These are phyloP conservation scores for Wickerhamiella cacticola DNA, from an alignment of 805 yeast species.

Conservation along the genomic window DNA sequence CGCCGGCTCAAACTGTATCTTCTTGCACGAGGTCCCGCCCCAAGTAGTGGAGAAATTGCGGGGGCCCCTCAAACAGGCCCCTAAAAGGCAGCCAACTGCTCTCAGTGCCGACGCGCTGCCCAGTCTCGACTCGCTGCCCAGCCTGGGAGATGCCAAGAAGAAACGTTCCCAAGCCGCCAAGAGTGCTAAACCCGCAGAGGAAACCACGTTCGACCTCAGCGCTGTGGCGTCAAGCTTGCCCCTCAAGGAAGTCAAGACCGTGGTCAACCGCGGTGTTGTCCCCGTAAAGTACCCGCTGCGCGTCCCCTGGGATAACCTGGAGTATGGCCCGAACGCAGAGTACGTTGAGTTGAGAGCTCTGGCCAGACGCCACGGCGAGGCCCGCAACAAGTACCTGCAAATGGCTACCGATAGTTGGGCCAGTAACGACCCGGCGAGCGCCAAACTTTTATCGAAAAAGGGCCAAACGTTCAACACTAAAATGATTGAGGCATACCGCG, in stretches of 20 bases:
- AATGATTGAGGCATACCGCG: slow-evolving; percentile 23
- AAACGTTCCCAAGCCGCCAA: background rate
- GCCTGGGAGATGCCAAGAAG: slow-evolving; percentile 15
- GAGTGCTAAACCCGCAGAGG: background rate
- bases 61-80: background rate
- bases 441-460: slow-evolving; percentile 25
- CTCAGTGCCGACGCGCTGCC: slow-evolving; percentile 4
- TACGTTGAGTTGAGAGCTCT: slow-evolving; percentile 24
- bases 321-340: slow-evolving; percentile 19
- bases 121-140: slow-evolving; percentile 13
- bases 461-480: slow-evolving; percentile 27
- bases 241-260: background rate
- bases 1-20: slow-evolving; percentile 34
- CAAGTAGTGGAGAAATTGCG: slow-evolving; percentile 17
- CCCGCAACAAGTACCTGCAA: slow-evolving; percentile 28
- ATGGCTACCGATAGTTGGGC: slow-evolving; percentile 28
- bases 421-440: slow-evolving; percentile 25
- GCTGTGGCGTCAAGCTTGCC: slow-evolving; percentile 3
- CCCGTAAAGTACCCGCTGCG: slow-evolving; percentile 15
- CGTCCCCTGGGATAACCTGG: slow-evolving; percentile 26
- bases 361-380: slow-evolving; percentile 24
- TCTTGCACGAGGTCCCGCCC: slow-evolving; percentile 32
- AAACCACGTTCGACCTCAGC: background rate
- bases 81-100: background rate
- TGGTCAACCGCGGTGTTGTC: slow-evolving; percentile 4